phyloP scores from a whole-genome alignment of 2,329 filamentous ascomycete genomes.

The Balansia obtecta region DNA sequence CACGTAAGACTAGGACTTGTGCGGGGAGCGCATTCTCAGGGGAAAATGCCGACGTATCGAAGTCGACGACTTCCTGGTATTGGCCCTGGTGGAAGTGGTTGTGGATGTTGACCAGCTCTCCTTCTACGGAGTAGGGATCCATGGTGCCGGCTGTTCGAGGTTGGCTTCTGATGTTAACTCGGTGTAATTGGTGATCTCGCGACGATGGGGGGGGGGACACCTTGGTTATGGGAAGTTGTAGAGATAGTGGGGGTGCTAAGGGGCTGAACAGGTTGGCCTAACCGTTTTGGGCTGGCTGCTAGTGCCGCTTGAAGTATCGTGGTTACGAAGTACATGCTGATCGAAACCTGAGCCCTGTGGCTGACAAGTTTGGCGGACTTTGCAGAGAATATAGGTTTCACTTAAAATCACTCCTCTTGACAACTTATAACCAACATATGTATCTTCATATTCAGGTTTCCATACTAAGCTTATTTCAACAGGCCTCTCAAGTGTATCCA shows the following conservation, averaged over 20 bases:
- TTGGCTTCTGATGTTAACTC: neutral
- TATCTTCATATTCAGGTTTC: no score
- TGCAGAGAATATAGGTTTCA: no score
- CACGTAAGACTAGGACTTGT: slow-evolving; percentile 66
- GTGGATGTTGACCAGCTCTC: slow-evolving; percentile 60
- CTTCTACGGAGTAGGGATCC: slow-evolving; percentile 60
- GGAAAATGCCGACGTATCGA: slow-evolving; percentile 69
- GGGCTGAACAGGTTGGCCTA: neutral
- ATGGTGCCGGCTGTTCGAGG: slow-evolving; percentile 29
- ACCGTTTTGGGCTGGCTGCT: neutral
- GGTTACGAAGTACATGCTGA: no score
- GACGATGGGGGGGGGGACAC: slow-evolving; percentile 7
- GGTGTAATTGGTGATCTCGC: neutral
- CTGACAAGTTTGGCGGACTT: no score
- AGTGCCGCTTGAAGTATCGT: neutral
- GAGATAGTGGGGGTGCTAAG: slow-evolving; percentile 3
- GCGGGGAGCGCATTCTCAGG: slow-evolving; percentile 65
- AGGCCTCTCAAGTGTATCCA: neutral
- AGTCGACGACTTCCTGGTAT: slow-evolving; percentile 76
- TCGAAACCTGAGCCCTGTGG: no score
- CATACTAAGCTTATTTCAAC: no score
- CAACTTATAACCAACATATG: no score
- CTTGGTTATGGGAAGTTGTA: slow-evolving; percentile 5
- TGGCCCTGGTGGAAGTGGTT: slow-evolving; percentile 68
- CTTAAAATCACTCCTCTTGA: no score